phyloP scores from a whole-genome alignment of 495 filamentous ascomycete genomes.

The Glarea lozoyensis region DNA sequence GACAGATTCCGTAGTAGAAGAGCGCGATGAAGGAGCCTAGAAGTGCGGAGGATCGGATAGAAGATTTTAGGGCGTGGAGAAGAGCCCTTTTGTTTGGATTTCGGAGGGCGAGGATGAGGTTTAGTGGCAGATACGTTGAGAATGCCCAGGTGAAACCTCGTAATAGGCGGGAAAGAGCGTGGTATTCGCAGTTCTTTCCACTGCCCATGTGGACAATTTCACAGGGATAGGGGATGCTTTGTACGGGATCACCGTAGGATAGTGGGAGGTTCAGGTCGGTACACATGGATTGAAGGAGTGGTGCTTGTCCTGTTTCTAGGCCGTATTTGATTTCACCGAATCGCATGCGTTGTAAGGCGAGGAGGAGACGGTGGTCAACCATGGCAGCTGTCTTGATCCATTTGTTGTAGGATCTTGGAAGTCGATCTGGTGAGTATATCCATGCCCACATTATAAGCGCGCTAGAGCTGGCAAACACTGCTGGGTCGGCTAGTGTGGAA shows the following conservation, averaged over 20 bases:
- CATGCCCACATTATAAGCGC: slow-evolving; percentile 85
- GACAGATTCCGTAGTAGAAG: slow-evolving; percentile 86
- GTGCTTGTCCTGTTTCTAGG: slow-evolving; percentile 64
- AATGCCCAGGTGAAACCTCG: slow-evolving; percentile 68
- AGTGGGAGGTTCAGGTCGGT: slow-evolving; percentile 59
- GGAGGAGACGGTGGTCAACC: slow-evolving; percentile 70
- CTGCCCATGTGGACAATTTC: slow-evolving; percentile 80
- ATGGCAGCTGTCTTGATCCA: slow-evolving; percentile 77
- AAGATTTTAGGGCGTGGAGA: slow-evolving; percentile 45
- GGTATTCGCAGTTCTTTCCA: slow-evolving; percentile 68
- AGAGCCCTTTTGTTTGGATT: slow-evolving; percentile 34
- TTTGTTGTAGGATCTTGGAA: slow-evolving; percentile 71
- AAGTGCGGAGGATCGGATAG: slow-evolving; percentile 70
- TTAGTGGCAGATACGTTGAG: slow-evolving; percentile 73
- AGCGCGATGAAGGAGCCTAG: slow-evolving; percentile 71
- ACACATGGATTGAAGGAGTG: slow-evolving; percentile 67
- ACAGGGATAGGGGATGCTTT: slow-evolving; percentile 72
- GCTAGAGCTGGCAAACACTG: slow-evolving; percentile 65
- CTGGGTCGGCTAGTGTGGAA: slow-evolving; percentile 52
- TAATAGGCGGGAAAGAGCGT: slow-evolving; percentile 62
- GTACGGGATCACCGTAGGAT: slow-evolving; percentile 68
- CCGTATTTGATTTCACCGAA: slow-evolving; percentile 63
- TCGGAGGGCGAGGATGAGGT: slow-evolving; percentile 55
- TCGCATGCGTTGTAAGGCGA: slow-evolving; percentile 60
- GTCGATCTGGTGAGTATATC: slow-evolving; percentile 63